Conservation (phyloP, 345 rosid genomes). For the Melastoma malabathricum region DNA sequence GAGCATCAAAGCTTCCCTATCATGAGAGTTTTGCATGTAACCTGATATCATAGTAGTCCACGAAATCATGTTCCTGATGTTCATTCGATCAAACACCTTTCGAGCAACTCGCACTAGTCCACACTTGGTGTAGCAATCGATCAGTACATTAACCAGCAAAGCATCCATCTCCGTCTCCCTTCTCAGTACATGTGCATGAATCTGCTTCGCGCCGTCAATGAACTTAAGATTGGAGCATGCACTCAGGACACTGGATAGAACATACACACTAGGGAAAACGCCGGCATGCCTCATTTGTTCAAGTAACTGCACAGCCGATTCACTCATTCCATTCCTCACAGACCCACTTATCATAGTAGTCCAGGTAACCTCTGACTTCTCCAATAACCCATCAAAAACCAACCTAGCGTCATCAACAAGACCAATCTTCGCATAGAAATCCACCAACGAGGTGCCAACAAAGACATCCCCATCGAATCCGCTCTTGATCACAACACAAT, state of each 20-base stretch:
- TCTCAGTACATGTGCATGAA: conserved; percentile 55
- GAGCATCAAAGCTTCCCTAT: conserved; percentile 40
- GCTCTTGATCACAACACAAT: conserved; percentile 33
- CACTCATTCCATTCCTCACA: conserved; percentile 43
- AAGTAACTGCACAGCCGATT: conserved; percentile 35
- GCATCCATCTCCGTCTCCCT: conserved; percentile 44
- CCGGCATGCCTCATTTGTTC: conserved; percentile 21
- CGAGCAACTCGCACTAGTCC: conserved; percentile 32
- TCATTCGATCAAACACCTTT: conserved; percentile 39
- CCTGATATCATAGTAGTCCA: conserved; percentile 71
- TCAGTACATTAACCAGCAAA: conserved; percentile 44
- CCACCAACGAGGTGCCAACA: conserved; percentile 58
- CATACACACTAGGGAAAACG: conserved; percentile 35
- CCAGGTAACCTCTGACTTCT: conserved; percentile 51
- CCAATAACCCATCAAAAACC: conserved; percentile 42
- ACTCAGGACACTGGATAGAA: conserved; percentile 45
- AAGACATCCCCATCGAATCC: conserved; percentile 50
- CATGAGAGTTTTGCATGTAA: conserved; percentile 47
- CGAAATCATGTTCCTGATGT: conserved; percentile 37
- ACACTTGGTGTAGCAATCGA: conserved; percentile 53
- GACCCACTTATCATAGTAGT: conserved; percentile 53
- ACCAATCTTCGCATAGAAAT: conserved; percentile 36
- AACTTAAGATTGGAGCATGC: conserved; percentile 43
- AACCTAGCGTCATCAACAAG: conserved; percentile 38
- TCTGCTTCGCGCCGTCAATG: conserved; percentile 52